phyloP scores from a whole-genome alignment of 305 asterid species.

The Fraxinus nigra region DNA sequence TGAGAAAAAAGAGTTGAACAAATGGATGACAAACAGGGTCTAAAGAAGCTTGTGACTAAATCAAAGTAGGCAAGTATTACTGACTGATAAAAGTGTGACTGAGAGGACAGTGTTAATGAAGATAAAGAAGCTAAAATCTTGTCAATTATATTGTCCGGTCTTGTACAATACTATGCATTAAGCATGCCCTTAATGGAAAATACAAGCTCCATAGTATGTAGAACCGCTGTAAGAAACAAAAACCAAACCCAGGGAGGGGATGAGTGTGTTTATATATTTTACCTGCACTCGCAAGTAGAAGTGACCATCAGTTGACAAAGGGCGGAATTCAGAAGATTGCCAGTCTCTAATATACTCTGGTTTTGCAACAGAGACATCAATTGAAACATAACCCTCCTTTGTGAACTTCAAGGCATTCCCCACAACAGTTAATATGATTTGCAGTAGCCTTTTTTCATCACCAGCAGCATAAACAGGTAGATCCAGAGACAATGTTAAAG shows the following conservation, averaged over 20 bases:
- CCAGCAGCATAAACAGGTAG: conserved; percentile 57
- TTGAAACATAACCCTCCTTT: conserved; percentile 53
- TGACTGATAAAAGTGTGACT: background rate
- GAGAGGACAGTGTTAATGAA: background rate
- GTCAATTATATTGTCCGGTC: background rate
- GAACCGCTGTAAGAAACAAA: background rate
- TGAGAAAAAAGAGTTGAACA: no score
- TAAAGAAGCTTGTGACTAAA: background rate
- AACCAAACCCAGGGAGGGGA: background rate
- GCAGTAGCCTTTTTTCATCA: conserved; percentile 69
- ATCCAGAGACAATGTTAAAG: conserved; percentile 47
- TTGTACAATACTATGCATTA: background rate
- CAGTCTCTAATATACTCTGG: conserved; percentile 51
- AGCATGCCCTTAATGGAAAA: background rate
- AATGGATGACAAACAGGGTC: no score
- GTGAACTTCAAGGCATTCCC: conserved; percentile 78
- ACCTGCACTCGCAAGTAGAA: conserved; percentile 68
- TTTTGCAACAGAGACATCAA: conserved; percentile 56
- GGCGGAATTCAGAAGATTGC: conserved; percentile 41
- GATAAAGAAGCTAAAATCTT: background rate
- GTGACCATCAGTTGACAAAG: conserved; percentile 41
- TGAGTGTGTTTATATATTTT: background rate
- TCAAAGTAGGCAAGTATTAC: background rate
- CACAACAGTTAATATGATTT: conserved; percentile 48
- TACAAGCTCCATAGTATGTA: background rate